Base-by-base conservation (phyloP, 2,329 filamentous ascomycete species). In the Nigrospora oryzae region DNA sequence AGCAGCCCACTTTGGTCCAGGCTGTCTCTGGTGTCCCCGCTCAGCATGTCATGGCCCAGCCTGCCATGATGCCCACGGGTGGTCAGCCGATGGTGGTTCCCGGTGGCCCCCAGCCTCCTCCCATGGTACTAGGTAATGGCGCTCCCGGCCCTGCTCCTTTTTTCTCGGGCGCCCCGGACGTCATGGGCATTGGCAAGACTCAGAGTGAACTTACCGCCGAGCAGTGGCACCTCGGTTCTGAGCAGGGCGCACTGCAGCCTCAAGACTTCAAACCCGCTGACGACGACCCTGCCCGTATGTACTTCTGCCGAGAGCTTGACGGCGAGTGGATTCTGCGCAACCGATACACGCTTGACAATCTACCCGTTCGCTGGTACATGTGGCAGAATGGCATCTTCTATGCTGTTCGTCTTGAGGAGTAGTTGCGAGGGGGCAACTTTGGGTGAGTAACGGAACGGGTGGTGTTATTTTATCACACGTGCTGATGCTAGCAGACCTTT, bases 261-360 rank as follows among this genome's bases (percentile, higher is more conserved):
- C 78, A 83, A 66, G 77, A 81, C 53, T 79, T 82, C 57, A 77
- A 80, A 61, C 80, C 80, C 2, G 69, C 71, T 16, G 79, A 83
- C 55, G 72, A 79, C 51, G 73, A 81, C 60, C 72, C 74, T 35
- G 69, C 68, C 38, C 76, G 78, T 49, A 74, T 77, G 65, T 84
- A 83, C 64, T 77, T 72, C 65, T 70, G 75, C 53, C 74, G 77
- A 46, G 78, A 83, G 63, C 62, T 75, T 52, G 77, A 83, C 60
- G 73, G 75, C 41, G 70, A 73, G 47, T 83, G 74, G 73, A 74
- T 72, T 33, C 69, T 79, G 60, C 73, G 76, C 58, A 77, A 70
- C 59, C 75, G 79, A 31, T 70, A 71, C 60, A 74, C 76, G 43
- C 78, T 84, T 60, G 79, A 83, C 57, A 67, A 70, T 56, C 69